These are phyloP conservation scores for Talaromyces sp. DNA, from an alignment of 2,329 filamentous ascomycete species.

Conservation along the genomic window DNA sequence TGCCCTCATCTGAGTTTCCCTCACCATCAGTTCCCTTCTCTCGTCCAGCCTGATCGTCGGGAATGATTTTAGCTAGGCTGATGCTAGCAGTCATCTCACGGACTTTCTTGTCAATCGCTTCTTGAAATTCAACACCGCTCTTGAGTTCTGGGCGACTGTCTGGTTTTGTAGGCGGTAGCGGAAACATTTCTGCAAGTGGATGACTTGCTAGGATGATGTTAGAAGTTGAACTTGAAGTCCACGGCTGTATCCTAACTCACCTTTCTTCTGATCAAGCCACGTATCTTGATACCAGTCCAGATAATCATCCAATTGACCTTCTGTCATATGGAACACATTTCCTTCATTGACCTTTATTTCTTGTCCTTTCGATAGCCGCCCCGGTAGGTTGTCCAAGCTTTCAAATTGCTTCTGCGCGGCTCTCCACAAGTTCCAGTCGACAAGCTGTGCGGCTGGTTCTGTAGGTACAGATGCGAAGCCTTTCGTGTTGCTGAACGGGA, in stretches of 20 bases:
- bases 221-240: neutral
- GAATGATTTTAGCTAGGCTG: conserved; percentile 37
- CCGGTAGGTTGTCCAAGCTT: conserved; percentile 27
- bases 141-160: neutral
- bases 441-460: conserved; percentile 57
- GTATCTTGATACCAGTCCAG: conserved; percentile 74
- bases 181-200: conserved; percentile 44
- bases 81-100: conserved; percentile 44
- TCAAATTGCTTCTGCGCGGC: conserved; percentile 45
- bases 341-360: conserved; percentile 57
- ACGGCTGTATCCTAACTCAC: conserved; percentile 20
- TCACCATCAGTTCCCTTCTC: neutral
- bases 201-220: conserved; percentile 21
- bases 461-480: conserved; percentile 50
- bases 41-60: conserved; percentile 29
- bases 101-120: conserved; percentile 38
- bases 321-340: conserved; percentile 61
- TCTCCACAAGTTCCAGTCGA: conserved; percentile 74
- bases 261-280: conserved; percentile 45
- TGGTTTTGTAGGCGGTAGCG: conserved; percentile 27
- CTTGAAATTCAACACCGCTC: conserved; percentile 20
- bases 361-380: conserved; percentile 44
- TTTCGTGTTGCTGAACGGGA: conserved; percentile 64
- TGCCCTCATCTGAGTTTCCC: conserved; percentile 15
- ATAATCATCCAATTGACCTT: conserved; percentile 66